These are phyloP conservation scores for Alnus glutinosa DNA, from an alignment of 306 rosid species.

Conservation along the genomic window DNA sequence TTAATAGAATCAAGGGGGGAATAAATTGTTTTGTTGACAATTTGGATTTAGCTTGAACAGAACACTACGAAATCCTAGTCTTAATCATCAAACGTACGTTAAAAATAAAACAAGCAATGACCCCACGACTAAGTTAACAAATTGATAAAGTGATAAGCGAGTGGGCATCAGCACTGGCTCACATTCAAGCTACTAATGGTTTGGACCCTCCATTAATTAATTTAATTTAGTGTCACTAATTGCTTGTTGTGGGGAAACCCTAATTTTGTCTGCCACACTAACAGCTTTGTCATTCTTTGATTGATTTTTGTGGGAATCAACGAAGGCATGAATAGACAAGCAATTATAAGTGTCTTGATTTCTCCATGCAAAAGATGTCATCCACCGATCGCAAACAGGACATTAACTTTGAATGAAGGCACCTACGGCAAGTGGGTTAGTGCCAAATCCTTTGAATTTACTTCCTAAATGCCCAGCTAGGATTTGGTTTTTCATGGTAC, in stretches of 20 bases:
- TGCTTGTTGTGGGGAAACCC: slow-evolving; percentile 41
- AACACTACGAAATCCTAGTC: background rate
- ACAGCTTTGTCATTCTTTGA: slow-evolving; percentile 20
- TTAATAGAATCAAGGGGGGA: background rate
- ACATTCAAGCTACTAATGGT: background rate
- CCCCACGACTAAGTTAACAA: background rate
- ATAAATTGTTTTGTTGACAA: background rate
- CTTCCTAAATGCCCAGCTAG: no score
- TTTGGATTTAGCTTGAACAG: background rate
- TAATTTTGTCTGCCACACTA: slow-evolving; percentile 59
- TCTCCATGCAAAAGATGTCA: slow-evolving; percentile 30
- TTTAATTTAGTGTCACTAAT: slow-evolving; percentile 3
- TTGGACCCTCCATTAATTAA: slow-evolving; percentile 17
- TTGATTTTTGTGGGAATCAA: slow-evolving; percentile 50
- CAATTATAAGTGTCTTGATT: slow-evolving; percentile 44
- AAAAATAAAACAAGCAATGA: background rate
- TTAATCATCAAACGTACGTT: background rate
- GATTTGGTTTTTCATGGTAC: no score
- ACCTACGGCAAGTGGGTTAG: no score
- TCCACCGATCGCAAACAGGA: slow-evolving; percentile 32
- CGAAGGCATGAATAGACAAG: slow-evolving; percentile 46
- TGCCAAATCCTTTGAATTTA: no score
- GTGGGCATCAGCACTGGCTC: slow-evolving; percentile 36
- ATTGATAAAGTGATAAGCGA: slow-evolving; percentile 16
- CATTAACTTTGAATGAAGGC: no score